Evolutionary conservation across 306 rosid species (phyloP).

Genomic region (Acacia melanoxylon): DNA sequence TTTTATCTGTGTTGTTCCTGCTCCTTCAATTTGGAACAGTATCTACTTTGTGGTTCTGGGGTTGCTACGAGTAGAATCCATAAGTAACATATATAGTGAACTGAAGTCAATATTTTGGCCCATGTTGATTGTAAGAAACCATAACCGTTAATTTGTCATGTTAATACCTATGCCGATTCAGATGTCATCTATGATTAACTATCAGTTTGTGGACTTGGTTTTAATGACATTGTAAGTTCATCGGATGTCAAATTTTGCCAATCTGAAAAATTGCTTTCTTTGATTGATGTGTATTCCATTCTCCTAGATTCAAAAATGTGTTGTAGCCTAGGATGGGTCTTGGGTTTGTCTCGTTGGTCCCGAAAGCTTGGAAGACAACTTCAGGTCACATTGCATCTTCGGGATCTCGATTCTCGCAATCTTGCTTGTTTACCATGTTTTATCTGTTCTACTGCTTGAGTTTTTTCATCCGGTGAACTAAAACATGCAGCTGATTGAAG

Average conservation of each 20-base stretch:
- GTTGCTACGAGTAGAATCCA: constrained; percentile 71
- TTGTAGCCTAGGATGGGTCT: not conserved
- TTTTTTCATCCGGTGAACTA: not conserved
- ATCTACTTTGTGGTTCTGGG: constrained; percentile 85
- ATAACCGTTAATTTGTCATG: constrained; percentile 28
- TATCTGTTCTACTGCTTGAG: not conserved
- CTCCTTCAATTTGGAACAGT: constrained; percentile 96
- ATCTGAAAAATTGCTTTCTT: constrained; percentile 9
- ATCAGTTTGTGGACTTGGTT: constrained; percentile 14
- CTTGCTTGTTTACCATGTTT: not conserved
- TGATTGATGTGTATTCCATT: not conserved
- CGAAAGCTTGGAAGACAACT: not conserved
- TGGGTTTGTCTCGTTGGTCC: not conserved
- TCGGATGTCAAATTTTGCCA: constrained; percentile 1
- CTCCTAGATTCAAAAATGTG: not conserved
- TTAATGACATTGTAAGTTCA: not conserved
- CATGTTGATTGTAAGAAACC: constrained; percentile 75
- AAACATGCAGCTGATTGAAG: not conserved
- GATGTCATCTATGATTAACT: constrained; percentile 26
- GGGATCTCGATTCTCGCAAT: not conserved
- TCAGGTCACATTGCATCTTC: not conserved
- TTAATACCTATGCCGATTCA: constrained; percentile 15
- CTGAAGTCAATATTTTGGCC: constrained; percentile 76
- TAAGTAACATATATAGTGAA: constrained; percentile 52
- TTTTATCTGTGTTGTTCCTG: no score